Evolutionary conservation across 768 basidiomycete species (phyloP).

Genomic region (Trametes coccinea): DNA sequence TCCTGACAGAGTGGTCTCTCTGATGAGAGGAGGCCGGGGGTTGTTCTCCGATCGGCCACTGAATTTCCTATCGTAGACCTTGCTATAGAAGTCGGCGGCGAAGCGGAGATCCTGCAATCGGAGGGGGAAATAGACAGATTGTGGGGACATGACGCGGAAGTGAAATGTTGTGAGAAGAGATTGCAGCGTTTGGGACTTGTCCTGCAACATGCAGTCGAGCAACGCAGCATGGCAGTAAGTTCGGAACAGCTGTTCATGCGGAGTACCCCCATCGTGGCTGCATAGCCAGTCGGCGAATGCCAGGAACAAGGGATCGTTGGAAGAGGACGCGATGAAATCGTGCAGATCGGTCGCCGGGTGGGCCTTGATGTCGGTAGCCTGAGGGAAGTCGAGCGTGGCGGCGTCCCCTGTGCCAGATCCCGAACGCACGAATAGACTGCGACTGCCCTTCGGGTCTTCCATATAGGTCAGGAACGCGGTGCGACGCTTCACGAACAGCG

Average conservation of each 20-base stretch:
- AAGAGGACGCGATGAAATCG: slow-evolving; percentile 86
- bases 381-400: slow-evolving; percentile 83
- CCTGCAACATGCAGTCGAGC: slow-evolving; percentile 87
- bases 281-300: slow-evolving; percentile 82
- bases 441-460: slow-evolving; percentile 90
- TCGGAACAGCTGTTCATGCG: slow-evolving; percentile 61
- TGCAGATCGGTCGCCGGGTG: slow-evolving; percentile 75
- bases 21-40: slow-evolving; percentile 62
- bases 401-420: slow-evolving; percentile 83
- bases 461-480: slow-evolving; percentile 92
- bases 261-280: slow-evolving; percentile 57
- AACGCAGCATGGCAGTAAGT: slow-evolving; percentile 74
- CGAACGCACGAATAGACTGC: slow-evolving; percentile 87
- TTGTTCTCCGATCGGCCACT: slow-evolving; percentile 71
- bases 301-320: slow-evolving; percentile 76
- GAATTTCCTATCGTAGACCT: slow-evolving; percentile 72
- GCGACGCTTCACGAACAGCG: slow-evolving; percentile 88
- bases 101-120: slow-evolving; percentile 74
- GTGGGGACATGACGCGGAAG: slow-evolving; percentile 61
- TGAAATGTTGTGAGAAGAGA: slow-evolving; percentile 72
- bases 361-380: slow-evolving; percentile 61
- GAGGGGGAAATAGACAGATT: slow-evolving; percentile 63
- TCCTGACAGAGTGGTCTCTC: slow-evolving; percentile 70
- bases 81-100: slow-evolving; percentile 73
- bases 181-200: slow-evolving; percentile 79